Evolutionary conservation across 495 filamentous ascomycete genomes (phyloP).

Genomic region (Xylaria telfairii): DNA sequence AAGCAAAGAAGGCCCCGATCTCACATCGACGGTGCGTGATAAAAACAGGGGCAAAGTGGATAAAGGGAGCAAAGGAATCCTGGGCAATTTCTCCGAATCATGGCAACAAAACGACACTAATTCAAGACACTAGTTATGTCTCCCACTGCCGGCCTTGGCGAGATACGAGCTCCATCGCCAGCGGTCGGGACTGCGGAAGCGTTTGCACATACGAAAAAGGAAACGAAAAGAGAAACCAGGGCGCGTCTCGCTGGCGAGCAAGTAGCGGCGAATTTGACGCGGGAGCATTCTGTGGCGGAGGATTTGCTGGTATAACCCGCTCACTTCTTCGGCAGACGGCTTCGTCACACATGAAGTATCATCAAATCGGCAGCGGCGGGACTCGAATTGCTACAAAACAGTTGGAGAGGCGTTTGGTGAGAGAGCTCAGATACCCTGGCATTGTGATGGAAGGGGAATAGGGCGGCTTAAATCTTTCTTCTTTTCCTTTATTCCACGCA

Average conservation of each 20-base stretch:
- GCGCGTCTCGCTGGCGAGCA: background rate
- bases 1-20: conserved; percentile 38
- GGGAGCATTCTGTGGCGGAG: background rate
- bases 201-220: background rate
- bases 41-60: conserved; percentile 42
- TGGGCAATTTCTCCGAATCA: conserved; percentile 38
- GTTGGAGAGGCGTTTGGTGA: conserved; percentile 13
- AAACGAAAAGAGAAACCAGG: background rate
- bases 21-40: conserved; percentile 34
- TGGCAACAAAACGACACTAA: conserved; percentile 37
- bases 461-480: conserved; percentile 16
- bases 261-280: background rate
- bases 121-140: conserved; percentile 41
- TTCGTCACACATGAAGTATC: background rate
- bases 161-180: conserved; percentile 1
- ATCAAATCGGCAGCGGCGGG: background rate
- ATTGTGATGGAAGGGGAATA: background rate
- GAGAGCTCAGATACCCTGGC: conserved; percentile 14
- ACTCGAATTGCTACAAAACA: conserved; percentile 2
- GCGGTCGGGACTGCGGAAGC: conserved; percentile 11
- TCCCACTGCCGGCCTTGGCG: conserved; percentile 18
- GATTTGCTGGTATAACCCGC: background rate
- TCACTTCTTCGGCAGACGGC: background rate
- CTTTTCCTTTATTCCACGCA: conserved; percentile 13
- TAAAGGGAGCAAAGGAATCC: conserved; percentile 39